Conservation (phyloP, 106 monocot genomes). For the Acorus gramineus region DNA sequence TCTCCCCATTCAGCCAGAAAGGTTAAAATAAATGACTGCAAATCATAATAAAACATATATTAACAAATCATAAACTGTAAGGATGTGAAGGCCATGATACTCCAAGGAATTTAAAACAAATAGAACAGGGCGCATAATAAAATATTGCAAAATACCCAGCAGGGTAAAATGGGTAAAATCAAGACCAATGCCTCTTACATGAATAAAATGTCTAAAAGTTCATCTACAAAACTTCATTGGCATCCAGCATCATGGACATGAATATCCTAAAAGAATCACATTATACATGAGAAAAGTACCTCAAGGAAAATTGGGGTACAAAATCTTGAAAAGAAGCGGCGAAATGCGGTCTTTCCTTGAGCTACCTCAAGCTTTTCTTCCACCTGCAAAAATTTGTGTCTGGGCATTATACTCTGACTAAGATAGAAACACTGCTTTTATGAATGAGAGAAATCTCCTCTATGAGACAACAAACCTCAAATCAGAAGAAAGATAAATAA, state of each 20-base stretch:
- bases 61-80: neutral
- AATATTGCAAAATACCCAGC: too few species aligned
- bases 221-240: too few species aligned
- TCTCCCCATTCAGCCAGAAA: slow-evolving; percentile 98
- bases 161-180: too few species aligned
- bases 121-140: too few species aligned
- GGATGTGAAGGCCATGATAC: too few species aligned
- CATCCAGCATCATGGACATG: neutral
- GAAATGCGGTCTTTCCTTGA: slow-evolving; percentile 66
- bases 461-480: too few species aligned
- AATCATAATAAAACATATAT: neutral
- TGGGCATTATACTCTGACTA: neutral
- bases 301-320: slow-evolving; percentile 95
- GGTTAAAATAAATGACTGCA: slow-evolving; percentile 93
- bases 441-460: too few species aligned
- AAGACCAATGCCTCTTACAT: too few species aligned
- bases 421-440: too few species aligned
- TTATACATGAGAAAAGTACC: slow-evolving; percentile 22
- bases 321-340: slow-evolving; percentile 89
- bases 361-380: slow-evolving; percentile 92
- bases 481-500: too few species aligned
- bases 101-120: too few species aligned
- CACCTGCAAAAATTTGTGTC: slow-evolving; percentile 35
- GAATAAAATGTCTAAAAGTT: too few species aligned
- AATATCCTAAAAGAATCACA: neutral